phyloP scores from a whole-genome alignment of 163 green algal species.

The Scenedesmus sp. region DNA sequence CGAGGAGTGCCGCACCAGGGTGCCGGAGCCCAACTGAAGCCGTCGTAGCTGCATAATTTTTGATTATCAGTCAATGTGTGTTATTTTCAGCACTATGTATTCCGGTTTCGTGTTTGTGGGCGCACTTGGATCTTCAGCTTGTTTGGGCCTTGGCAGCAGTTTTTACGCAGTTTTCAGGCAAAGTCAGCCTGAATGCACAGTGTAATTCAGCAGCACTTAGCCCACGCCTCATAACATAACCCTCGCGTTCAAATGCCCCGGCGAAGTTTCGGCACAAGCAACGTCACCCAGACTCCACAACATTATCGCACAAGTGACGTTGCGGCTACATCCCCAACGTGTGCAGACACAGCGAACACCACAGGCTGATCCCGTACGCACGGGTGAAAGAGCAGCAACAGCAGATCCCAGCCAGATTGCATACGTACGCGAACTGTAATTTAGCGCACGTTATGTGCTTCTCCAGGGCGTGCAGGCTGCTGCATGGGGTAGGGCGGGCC shows the following conservation, averaged over 20 bases:
- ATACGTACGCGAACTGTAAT: too few relatives aligned
- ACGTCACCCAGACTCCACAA: too few relatives aligned
- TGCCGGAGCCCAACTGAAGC: neutral
- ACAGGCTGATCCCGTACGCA: too few relatives aligned
- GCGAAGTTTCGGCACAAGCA: too few relatives aligned
- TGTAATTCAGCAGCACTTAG: neutral
- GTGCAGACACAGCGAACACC: too few relatives aligned
- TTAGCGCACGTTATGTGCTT: neutral
- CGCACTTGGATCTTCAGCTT: neutral
- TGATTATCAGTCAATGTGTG: neutral
- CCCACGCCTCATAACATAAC: neutral
- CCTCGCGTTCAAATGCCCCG: neutral
- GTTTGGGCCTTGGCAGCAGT: neutral
- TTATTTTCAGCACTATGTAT: neutral
- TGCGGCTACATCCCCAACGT: too few relatives aligned
- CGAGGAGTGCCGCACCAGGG: neutral
- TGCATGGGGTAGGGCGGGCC: neutral
- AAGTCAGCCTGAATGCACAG: too few relatives aligned
- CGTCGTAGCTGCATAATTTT: neutral
- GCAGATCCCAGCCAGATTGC: too few relatives aligned
- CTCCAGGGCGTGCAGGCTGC: neutral
- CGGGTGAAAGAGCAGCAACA: too few relatives aligned
- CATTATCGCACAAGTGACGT: too few relatives aligned
- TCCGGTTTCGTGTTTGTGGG: neutral
- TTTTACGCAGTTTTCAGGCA: too few relatives aligned